phyloP scores from a whole-genome alignment of 495 filamentous ascomycete genomes.

The Amphirosellinia nigrospora region DNA sequence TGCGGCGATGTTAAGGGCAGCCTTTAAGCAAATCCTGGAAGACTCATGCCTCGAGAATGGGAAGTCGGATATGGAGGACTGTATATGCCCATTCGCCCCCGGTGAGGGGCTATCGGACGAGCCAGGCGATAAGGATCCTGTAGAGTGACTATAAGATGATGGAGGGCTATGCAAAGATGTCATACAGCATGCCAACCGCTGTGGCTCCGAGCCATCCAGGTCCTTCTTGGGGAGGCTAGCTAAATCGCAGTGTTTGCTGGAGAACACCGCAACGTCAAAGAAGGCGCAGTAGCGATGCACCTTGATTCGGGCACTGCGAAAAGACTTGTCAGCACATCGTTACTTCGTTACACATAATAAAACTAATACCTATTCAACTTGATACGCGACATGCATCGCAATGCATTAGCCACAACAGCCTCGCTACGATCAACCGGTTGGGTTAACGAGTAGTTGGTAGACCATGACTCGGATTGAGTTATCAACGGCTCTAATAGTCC shows the following conservation, averaged over 20 bases:
- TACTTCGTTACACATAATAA: not conserved
- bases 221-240: conserved; percentile 47
- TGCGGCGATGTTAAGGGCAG: conserved; percentile 57
- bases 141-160: conserved; percentile 45
- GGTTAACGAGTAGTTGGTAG: conserved; percentile 44
- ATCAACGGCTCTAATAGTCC: conserved; percentile 56
- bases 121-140: conserved; percentile 42
- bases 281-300: conserved; percentile 66
- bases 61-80: conserved; percentile 45
- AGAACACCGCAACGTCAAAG: conserved; percentile 65
- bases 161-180: conserved; percentile 39
- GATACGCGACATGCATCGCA: conserved; percentile 62
- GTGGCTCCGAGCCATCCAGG: conserved; percentile 29
- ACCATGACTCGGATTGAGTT: conserved; percentile 52
- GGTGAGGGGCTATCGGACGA: conserved; percentile 46
- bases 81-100: conserved; percentile 43
- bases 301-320: conserved; percentile 63
- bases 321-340: conserved; percentile 23
- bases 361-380: conserved; percentile 60
- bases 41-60: conserved; percentile 62
- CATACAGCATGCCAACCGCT: conserved; percentile 36
- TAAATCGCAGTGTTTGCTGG: conserved; percentile 64
- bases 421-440: conserved; percentile 53
- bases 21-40: conserved; percentile 59
- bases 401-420: conserved; percentile 53